Base-by-base conservation (phyloP, 768 basidiomycete genomes). In the Russula virescens region DNA sequence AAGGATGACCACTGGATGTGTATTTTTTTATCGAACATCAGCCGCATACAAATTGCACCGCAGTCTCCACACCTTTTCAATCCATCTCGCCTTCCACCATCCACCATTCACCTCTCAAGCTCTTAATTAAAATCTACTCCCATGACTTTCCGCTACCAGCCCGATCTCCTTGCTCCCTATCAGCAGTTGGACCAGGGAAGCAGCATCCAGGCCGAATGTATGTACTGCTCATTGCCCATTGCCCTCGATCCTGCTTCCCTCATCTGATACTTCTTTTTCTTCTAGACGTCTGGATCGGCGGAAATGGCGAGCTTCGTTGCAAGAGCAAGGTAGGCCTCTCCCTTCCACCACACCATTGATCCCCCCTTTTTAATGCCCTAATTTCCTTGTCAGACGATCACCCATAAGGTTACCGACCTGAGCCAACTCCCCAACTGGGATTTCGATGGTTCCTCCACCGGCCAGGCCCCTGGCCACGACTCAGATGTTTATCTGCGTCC, bases 401-500 rank as follows among this genome's bases (percentile, higher is more conserved):
- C 81, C 76, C 87, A 91, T 76, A 86, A 89, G 73, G 85, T 94
- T 71, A 88, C 86, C 66, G 88, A 91, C 74, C 87, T 99, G 69
- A 85, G 85, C 70, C 85, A 93, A 71, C 89, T 98, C 68, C 94
- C 96, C 71, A 85, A 91, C 74, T 99, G 96, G 96, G 96, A 98
- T 81, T 99, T 99, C 73, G 96, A 99, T 74, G 96, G 96, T 70
- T 96, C 94, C 53, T 95, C 92, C 46, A 97, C 95, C 73, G 92
- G 92, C 77, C 97, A 99, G 75, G 97, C 97, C 21, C 94, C 95
- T 18, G 96, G 96, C 42, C 70, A 82, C 72, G 90, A 99, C 79
- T 99, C 97, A 9, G 97, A 98, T 73, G 90, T 99, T 78, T 96
- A 94, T 78, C 94, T 99, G 70, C 91, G 95, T 68, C 97, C 97